Evolutionary conservation across 2,329 filamentous ascomycete genomes (phyloP).

Genomic region (Aspergillus aculeatus): DNA sequence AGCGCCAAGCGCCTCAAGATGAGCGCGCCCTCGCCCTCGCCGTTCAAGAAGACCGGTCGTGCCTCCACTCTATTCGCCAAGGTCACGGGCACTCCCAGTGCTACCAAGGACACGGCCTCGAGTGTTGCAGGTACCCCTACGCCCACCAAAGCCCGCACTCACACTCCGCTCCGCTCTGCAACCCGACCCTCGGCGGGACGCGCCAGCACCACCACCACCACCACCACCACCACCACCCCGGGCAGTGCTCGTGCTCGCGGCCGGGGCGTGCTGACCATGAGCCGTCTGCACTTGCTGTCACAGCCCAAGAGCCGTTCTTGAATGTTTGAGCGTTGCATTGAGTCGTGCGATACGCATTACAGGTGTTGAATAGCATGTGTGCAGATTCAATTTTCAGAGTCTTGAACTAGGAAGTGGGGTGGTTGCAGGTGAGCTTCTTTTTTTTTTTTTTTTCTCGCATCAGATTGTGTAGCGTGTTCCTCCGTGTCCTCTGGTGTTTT

Average conservation of each 20-base stretch:
- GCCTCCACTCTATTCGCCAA: neutral
- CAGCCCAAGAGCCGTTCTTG: conserved; percentile 45
- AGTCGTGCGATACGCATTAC: too few species aligned
- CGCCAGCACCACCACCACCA: conserved; percentile 20
- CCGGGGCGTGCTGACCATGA: conserved; percentile 42
- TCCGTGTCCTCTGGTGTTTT: too few species aligned
- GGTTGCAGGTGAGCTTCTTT: too few species aligned
- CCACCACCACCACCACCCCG: conserved; percentile 29
- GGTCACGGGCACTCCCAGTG: neutral
- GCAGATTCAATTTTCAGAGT: too few species aligned
- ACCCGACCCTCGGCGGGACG: conserved; percentile 5
- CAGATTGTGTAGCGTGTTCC: too few species aligned
- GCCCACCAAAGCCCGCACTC: conserved; percentile 36
- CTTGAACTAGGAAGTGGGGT: too few species aligned
- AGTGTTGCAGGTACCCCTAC: conserved; percentile 20
- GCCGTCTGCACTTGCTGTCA: conserved; percentile 49
- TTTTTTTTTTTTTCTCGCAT: too few species aligned
- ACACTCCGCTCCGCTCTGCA: conserved; percentile 31
- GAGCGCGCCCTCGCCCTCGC: conserved; percentile 28
- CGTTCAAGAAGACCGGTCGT: conserved; percentile 9
- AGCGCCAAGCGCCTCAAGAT: conserved; percentile 39
- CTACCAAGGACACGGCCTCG: conserved; percentile 10
- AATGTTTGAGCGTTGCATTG: neutral
- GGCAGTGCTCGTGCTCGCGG: conserved; percentile 31
- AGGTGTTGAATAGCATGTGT: too few species aligned